These are phyloP conservation scores for Erodium texanum DNA, from an alignment of 441 rosid genomes.

Conservation along the genomic window DNA sequence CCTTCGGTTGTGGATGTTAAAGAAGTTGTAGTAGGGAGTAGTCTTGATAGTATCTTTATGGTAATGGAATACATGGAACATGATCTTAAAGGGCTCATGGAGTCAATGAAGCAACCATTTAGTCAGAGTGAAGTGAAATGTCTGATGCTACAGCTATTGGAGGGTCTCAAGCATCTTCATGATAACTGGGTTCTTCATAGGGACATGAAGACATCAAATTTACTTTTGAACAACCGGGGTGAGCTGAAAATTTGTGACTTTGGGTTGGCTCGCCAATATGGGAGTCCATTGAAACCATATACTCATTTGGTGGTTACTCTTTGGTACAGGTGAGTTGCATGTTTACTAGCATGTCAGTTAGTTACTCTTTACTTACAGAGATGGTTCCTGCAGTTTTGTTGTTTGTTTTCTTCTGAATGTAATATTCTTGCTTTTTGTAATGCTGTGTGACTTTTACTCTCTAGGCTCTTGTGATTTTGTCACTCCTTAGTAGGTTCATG, in stretches of 20 bases:
- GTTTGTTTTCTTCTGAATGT: too few relatives aligned
- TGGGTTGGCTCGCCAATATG: constrained; percentile 97
- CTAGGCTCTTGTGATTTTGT: too few relatives aligned
- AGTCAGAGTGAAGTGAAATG: constrained; percentile 99
- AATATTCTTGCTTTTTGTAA: too few relatives aligned
- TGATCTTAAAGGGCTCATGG: constrained; percentile 93
- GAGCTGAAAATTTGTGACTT: constrained; percentile 96
- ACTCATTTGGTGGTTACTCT: constrained; percentile 97
- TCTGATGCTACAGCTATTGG: constrained; percentile 89
- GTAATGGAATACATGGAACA: constrained; percentile 99
- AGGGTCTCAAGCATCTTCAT: constrained; percentile 91
- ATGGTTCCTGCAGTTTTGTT: too few relatives aligned
- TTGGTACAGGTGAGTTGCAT: constrained; percentile 85
- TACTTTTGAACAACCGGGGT: constrained; percentile 87
- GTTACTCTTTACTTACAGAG: too few relatives aligned
- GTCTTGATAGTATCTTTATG: constrained; percentile 93
- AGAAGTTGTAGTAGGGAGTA: constrained; percentile 97
- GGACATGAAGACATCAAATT: constrained; percentile 90
- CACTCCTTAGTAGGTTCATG: too few relatives aligned
- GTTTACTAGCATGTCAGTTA: too few relatives aligned
- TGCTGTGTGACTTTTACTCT: too few relatives aligned
- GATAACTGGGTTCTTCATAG: too few relatives aligned
- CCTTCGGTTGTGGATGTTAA: constrained; percentile 94
- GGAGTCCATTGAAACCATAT: constrained; percentile 91
- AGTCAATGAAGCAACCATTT: constrained; percentile 91